A percentile compares a stretch with the other conserved stretches of the same genome.
Conservation (phyloP, 2,329 filamentous ascomycete species). For the Fusarium marasasianum region DNA sequence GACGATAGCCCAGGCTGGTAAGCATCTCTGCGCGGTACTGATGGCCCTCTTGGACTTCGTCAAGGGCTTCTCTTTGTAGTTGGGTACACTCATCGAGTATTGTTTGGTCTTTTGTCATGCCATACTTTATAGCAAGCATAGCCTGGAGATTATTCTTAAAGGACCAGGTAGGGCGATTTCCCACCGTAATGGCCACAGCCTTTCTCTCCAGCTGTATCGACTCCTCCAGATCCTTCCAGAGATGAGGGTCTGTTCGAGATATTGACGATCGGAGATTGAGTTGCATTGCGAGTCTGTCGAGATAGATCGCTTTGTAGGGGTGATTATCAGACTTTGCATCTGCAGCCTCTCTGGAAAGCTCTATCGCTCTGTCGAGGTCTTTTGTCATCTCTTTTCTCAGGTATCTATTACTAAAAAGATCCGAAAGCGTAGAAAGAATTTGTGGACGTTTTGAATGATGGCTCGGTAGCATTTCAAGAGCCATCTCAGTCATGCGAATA, state of each 20-base stretch:
- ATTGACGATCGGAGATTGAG: background rate
- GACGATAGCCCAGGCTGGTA: background rate
- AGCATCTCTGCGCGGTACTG: background rate
- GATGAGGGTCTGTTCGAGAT: background rate
- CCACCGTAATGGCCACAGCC: too few species aligned
- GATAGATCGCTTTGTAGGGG: background rate
- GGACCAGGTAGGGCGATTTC: too few species aligned
- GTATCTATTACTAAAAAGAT: background rate
- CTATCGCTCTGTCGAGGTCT: background rate
- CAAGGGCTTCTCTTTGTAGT: background rate
- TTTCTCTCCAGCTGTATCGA: background rate
- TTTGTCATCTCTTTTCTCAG: background rate
- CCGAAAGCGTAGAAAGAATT: background rate
- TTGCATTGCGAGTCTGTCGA: background rate
- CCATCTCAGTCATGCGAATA: background rate
- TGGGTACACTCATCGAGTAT: background rate
- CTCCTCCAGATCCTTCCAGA: background rate
- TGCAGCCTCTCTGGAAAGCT: background rate
- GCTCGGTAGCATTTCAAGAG: background rate
- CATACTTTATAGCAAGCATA: background rate
- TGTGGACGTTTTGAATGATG: background rate
- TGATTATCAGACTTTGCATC: background rate
- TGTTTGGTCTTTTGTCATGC: background rate
- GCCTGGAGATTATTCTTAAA: background rate
- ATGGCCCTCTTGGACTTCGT: background rate